Conservation (phyloP, 2,329 filamentous ascomycete species). For the Colletotrichum caudatum region DNA sequence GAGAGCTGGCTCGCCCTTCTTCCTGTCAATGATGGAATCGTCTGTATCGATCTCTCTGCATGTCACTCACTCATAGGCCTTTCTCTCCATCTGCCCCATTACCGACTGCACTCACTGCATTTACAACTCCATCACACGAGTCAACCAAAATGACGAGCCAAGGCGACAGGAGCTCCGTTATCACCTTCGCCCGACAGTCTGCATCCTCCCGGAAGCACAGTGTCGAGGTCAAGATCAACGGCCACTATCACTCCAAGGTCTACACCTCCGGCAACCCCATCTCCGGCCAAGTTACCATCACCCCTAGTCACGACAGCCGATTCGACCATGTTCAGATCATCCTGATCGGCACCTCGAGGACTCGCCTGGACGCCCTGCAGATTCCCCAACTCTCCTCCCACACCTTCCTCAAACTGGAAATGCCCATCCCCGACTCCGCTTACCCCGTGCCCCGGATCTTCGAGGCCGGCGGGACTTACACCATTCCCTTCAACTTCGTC, state of each 20-base stretch:
- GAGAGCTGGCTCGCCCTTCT: conserved; percentile 32
- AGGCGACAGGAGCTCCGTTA: conserved; percentile 43
- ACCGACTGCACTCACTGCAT: conserved; percentile 7
- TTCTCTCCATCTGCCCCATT: background rate
- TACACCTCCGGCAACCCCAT: conserved; percentile 68
- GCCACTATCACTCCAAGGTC: conserved; percentile 66
- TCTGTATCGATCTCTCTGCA: conserved; percentile 8
- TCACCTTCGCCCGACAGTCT: conserved; percentile 45
- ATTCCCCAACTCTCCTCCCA: conserved; percentile 62
- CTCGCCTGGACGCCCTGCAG: conserved; percentile 64
- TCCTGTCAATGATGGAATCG: conserved; percentile 10
- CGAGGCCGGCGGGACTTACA: conserved; percentile 61
- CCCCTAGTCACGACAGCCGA: conserved; percentile 57
- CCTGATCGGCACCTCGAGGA: conserved; percentile 63
- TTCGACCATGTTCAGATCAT: conserved; percentile 67
- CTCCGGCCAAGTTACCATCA: conserved; percentile 62
- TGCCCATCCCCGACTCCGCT: conserved; percentile 62
- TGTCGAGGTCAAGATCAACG: conserved; percentile 63
- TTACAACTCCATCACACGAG: conserved; percentile 2
- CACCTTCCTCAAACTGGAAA: conserved; percentile 67
- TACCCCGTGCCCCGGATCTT: conserved; percentile 63
- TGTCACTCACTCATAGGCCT: conserved; percentile 7
- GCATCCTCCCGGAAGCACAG: conserved; percentile 47
- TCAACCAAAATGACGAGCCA: conserved; percentile 36
- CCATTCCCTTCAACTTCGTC: conserved; percentile 69